Base-by-base conservation (phyloP, 2,329 filamentous ascomycete species). In the Penicillium frequentans region DNA sequence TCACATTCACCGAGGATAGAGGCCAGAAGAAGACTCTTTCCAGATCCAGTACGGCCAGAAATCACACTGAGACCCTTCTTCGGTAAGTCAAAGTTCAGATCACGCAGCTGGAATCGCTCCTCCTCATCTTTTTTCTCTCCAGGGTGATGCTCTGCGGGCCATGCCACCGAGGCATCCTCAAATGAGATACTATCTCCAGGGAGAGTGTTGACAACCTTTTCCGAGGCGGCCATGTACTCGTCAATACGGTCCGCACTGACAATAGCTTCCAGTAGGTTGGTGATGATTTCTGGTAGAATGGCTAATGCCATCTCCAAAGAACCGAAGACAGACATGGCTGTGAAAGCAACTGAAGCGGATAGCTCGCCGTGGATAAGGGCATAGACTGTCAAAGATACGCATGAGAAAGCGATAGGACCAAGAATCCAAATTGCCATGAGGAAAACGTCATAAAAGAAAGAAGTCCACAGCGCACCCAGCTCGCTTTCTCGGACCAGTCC, bases 1-100 rank as follows among this genome's bases (percentile, higher is more conserved):
- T 93, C 90, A 2, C 86, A 85, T 72, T 93, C 90, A 2, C 90
- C 90, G 5, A 93, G 81, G 26, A 93, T 85, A 0, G 89, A 84
- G 1, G 89, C 84, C 7, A 95, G 79, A 61, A 95, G 76, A 39
- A 93, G 75, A 70, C 87, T 91, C 76, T 93, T 93, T 16, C 90
- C 90, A 9, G 86, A 86, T 0, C 90, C 90, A 0, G 90, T 93
- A 68, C 88, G 88, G 1, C 90, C 90, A 3, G 88, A 90, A 33
- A 93, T 85, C 14, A 93, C 83, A 21, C 86, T 91, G 9, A 95
- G 76, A 64, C 90, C 86, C 19, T 85, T 84, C 16, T 79, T 72
- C 0, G 90, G 90, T 64, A 93, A 91, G 1, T 81, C 80, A 11
- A 91, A 68, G 60, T 84, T 85, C 48, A 93, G 65, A 63, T 89